Base-by-base conservation (phyloP, 2,329 filamentous ascomycete genomes). In the Parascedosporium putredinis region DNA sequence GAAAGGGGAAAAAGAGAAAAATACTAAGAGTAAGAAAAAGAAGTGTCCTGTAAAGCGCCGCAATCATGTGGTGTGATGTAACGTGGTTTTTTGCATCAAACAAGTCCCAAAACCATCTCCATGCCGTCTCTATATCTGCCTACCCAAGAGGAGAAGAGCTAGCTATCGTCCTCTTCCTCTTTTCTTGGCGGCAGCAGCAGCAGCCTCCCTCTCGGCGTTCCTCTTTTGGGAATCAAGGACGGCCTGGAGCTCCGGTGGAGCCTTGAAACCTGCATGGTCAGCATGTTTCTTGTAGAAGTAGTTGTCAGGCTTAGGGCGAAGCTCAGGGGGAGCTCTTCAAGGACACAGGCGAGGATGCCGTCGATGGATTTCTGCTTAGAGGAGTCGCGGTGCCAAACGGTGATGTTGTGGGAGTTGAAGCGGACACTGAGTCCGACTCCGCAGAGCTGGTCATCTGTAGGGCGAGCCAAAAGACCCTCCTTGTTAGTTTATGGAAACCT, bases 351-450 rank as follows among this genome's bases (percentile, higher is more conserved):
- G 45, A 90, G 74, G 52, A 96, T 75, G 55, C 74, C 78, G 62
- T 91, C 81, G 57, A 93, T 78, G 5, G 88, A 93, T 57, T 78
- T 81, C 60, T 87, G 75, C 67, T 93, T 89, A 53, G 81, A 83
- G 20, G 83, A 83, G 60, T 95, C 86, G 54, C 93, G 87, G 69
- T 95, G 93, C 91, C 91, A 97, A 60, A 97, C 79, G 58, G 86
- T 86, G 63, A 96, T 84, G 57, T 95, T 79, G 63, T 91, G 83
- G 25, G 83, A 85, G 69, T 90, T 95, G 75, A 93, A 94, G 59
- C 90, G 84, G 51, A 91, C 86, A 1, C 86, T 89, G 55, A 93
- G 81, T 38, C 86, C 88, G 44, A 96, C 83, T 47, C 91, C 91
- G 63, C 90, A 93, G 58, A 97, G 85, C 63, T 95, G 88, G 63